These are phyloP conservation scores for Neohortaea acidophila DNA, from an alignment of 495 filamentous ascomycete genomes.

Conservation along the genomic window DNA sequence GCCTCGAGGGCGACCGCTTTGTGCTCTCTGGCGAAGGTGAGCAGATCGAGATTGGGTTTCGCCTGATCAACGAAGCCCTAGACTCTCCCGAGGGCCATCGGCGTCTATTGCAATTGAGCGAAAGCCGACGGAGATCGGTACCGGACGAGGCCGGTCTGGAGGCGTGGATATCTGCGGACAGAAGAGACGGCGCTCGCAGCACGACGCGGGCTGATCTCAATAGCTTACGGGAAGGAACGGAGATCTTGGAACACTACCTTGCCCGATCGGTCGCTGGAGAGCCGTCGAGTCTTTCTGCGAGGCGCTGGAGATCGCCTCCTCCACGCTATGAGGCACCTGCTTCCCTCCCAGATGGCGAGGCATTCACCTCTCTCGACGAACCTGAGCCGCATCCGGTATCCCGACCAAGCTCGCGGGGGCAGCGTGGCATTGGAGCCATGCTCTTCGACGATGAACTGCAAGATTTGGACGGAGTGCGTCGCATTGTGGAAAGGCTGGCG, in stretches of 20 bases:
- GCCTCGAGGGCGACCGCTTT: conserved; percentile 9
- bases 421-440: conserved; percentile 4
- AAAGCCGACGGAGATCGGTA: too few relatives aligned
- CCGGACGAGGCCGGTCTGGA: too few relatives aligned
- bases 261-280: too few relatives aligned
- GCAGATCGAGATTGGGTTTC: conserved; percentile 13
- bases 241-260: too few relatives aligned
- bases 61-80: conserved; percentile 18
- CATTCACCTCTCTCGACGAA: conserved; percentile 33
- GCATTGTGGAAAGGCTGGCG: conserved; percentile 49
- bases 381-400: conserved; percentile 17
- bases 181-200: too few relatives aligned
- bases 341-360: conserved; percentile 34
- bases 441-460: conserved; percentile 20
- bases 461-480: conserved; percentile 49
- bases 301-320: conserved; percentile 1
- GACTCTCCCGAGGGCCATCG: conserved; percentile 14
- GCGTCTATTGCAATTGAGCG: conserved; percentile 3
- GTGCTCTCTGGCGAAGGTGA: conserved; percentile 7
- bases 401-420: conserved; percentile 14
- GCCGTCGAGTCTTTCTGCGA: too few relatives aligned
- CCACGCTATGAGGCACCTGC: conserved; percentile 4
- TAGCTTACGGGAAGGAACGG: too few relatives aligned
- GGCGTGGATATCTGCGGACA: too few relatives aligned
- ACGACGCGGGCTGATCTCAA: too few relatives aligned